Conservation (phyloP, 2,329 filamentous ascomycete genomes). For the Aspergillus glaucus region DNA sequence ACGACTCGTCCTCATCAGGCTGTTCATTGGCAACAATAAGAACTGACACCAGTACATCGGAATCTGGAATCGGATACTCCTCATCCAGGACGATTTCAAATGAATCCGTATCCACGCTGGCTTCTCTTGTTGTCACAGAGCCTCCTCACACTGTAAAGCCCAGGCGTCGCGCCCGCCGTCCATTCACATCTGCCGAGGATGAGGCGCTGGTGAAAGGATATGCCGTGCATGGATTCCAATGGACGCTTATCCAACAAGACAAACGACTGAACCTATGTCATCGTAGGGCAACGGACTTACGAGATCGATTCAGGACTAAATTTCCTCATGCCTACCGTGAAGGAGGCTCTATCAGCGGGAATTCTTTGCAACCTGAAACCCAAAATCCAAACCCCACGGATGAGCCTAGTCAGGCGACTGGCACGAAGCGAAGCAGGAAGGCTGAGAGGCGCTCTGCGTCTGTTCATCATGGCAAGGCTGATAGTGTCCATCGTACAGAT, state of each 20-base stretch:
- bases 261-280: conserved; percentile 45
- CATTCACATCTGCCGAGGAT: conserved; percentile 54
- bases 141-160: conserved; percentile 43
- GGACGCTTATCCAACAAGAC: conserved; percentile 55
- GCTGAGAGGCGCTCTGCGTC: conserved; percentile 2
- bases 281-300: conserved; percentile 52
- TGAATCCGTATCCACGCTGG: conserved; percentile 27
- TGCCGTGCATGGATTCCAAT: conserved; percentile 52
- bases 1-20: conserved; percentile 13
- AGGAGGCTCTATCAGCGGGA: conserved; percentile 35
- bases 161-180: conserved; percentile 48
- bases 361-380: conserved; percentile 14
- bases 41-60: conserved; percentile 7
- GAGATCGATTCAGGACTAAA: conserved; percentile 56
- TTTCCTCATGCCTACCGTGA: conserved; percentile 53
- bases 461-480: conserved; percentile 9
- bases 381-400: conserved; percentile 5
- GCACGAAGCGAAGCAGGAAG: conserved; percentile 10
- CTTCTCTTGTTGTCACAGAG: conserved; percentile 43
- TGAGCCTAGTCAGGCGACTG: conserved; percentile 1
- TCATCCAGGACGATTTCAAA: conserved; percentile 20
- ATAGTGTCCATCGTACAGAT: conserved; percentile 12
- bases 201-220: conserved; percentile 54
- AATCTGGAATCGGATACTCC: conserved; percentile 8
- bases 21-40: conserved; percentile 12